Percentiles rank a stretch among this genome's conserved stretches.
Conservation (phyloP, 2,329 filamentous ascomycete genomes). For the Parastagonospora avenae region DNA sequence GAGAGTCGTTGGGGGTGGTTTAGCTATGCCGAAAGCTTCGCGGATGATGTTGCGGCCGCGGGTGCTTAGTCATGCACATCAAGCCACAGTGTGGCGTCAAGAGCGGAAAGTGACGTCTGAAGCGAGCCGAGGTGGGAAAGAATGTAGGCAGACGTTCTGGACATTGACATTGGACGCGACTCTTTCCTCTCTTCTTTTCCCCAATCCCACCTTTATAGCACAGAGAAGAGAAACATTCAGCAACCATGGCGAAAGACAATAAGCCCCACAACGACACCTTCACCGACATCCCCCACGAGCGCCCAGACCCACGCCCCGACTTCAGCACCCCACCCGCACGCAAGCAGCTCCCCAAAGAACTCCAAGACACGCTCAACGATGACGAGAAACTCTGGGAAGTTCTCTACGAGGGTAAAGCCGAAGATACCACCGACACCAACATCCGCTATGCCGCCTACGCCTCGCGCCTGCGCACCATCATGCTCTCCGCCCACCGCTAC, state of each 20-base stretch:
- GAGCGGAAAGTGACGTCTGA: not conserved
- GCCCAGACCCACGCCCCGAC: conserved; percentile 53
- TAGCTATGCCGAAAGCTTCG: not conserved
- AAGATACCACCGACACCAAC: conserved; percentile 81
- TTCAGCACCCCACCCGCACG: conserved; percentile 55
- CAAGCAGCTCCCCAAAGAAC: conserved; percentile 58
- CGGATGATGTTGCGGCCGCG: conserved; percentile 22
- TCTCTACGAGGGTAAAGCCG: conserved; percentile 74
- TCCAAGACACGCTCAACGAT: conserved; percentile 62
- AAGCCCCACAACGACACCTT: conserved; percentile 28
- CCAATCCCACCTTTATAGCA: too few relatives aligned
- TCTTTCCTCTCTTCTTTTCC: not conserved
- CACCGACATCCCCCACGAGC: conserved; percentile 49
- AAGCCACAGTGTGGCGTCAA: not conserved
- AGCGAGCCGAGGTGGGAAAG: not conserved
- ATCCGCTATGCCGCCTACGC: conserved; percentile 94
- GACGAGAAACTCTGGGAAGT: conserved; percentile 79
- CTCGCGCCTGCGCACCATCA: conserved; percentile 80
- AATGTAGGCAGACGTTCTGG: not conserved
- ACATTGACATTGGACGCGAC: not conserved
- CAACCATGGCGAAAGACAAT: conserved; percentile 48
- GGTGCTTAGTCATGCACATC: conserved; percentile 20
- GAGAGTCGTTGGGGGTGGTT: conserved; percentile 12
- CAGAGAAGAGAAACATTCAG: too few relatives aligned
- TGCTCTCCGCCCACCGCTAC: conserved; percentile 90